Conservation (phyloP, 192 early-diverging fungal genomes). For the Coemansia sp. region DNA sequence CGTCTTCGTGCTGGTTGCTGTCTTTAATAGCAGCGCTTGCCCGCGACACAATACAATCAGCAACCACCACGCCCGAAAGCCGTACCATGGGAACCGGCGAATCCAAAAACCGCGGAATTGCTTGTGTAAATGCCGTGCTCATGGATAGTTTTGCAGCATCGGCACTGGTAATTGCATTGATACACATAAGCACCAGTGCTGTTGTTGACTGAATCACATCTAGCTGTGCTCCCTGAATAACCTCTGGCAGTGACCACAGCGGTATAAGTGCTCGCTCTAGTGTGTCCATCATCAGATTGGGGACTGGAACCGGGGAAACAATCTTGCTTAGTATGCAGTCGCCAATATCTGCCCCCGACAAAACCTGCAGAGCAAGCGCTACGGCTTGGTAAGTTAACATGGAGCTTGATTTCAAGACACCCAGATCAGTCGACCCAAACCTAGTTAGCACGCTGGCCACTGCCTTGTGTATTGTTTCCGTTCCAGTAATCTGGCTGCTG, state of each 20-base stretch:
- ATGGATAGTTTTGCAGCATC: slow-evolving; percentile 20
- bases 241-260: slow-evolving; percentile 25
- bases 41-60: slow-evolving; percentile 16
- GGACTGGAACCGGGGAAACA: slow-evolving; percentile 6
- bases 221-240: slow-evolving; percentile 13
- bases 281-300: slow-evolving; percentile 8
- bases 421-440: neutral
- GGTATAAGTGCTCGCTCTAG: slow-evolving; percentile 25
- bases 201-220: slow-evolving; percentile 18
- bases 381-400: slow-evolving; percentile 15
- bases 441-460: slow-evolving; percentile 10
- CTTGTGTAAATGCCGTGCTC: slow-evolving; percentile 29
- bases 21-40: neutral
- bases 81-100: slow-evolving; percentile 27
- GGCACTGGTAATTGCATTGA: slow-evolving; percentile 8
- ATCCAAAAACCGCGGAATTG: slow-evolving; percentile 40
- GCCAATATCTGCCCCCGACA: slow-evolving; percentile 15
- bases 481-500: slow-evolving; percentile 2
- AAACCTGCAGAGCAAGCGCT: slow-evolving; percentile 31
- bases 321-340: neutral
- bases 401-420: neutral
- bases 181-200: slow-evolving; percentile 26
- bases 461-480: slow-evolving; percentile 8
- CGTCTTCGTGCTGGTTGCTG: neutral
- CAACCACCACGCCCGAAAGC: slow-evolving; percentile 40